Base-by-base conservation (phyloP, 352 stramenopile genomes). In the Peronospora tabacina region DNA sequence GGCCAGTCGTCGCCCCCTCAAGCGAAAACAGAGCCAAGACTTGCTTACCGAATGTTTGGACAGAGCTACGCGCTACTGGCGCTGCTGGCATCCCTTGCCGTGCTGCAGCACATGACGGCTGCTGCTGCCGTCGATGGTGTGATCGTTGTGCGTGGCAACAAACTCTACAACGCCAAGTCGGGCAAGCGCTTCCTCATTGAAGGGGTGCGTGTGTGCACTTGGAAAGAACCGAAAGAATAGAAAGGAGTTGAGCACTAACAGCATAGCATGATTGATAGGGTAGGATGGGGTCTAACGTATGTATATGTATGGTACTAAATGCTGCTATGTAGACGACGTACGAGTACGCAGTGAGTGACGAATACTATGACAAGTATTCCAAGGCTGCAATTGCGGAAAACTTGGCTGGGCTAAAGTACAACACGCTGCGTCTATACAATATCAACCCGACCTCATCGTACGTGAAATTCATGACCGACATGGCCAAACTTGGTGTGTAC, bases 131-230 rank as follows among this genome's bases (percentile, higher is more conserved):
- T 68, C 11, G 58, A 73, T 44, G 71, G 71, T 43, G 69, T 75
- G 40, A 72, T 90, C 42, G 35, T 92, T 39, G 83, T 94, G 52
- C 80, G 81, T 39, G 82, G 82, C 43, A 90, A 89, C 75, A 90
- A 94, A 52, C 76, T 94, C 63, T 94, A 87, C 66, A 86, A 94
- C 53, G 61, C 63, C 24, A 86, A 86, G 15, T 76, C 80, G 10
- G 72, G 74, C 57, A 76, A 90, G 52, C 82, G 82, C 34, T 94
- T 94, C 55, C 82, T 91, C 64, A 88, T 93, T 49, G 87, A 89
- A 62, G 82, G 82, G 42, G 78, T 90, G 63, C 63, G 78, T 75
- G 41, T 15, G 13, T 36, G 13, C 11, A 36, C 5, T 6, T n/a
- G 5, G 4, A 11, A 57, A 57, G 20, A 20, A 17, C 22, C n/a